A percentile compares a stretch with the other conserved stretches of the same genome.
Conservation (phyloP, 495 filamentous ascomycete genomes). For the Aspergillus leporis region DNA sequence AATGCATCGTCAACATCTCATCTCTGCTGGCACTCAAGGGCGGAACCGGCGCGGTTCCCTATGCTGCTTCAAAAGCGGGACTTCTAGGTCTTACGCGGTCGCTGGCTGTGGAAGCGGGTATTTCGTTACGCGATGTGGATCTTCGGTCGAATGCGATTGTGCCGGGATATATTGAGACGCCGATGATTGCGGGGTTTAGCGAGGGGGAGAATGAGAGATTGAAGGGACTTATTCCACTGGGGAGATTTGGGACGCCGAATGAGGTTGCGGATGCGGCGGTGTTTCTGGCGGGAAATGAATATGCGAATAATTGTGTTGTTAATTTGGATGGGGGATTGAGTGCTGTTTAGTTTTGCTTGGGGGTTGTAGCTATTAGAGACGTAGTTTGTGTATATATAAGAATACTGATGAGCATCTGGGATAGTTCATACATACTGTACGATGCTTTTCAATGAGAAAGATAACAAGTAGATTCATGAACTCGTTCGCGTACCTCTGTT, state of each 20-base stretch:
- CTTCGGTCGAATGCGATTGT: constrained; percentile 78
- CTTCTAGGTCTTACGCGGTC: constrained; percentile 74
- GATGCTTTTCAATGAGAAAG: neutral
- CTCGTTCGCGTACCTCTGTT: neutral
- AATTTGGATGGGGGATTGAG: constrained; percentile 86
- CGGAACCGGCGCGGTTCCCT: constrained; percentile 65
- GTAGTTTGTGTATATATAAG: neutral
- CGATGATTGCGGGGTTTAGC: constrained; percentile 64
- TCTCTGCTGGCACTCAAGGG: constrained; percentile 67
- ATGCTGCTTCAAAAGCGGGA: constrained; percentile 80
- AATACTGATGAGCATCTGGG: neutral
- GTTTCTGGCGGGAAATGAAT: constrained; percentile 75
- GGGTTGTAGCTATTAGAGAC: neutral
- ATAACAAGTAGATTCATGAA: neutral
- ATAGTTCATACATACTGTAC: neutral
- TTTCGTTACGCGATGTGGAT: constrained; percentile 36
- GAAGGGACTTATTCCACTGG: constrained; percentile 59
- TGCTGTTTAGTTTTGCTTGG: constrained; percentile 46
- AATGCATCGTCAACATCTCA: constrained; percentile 78
- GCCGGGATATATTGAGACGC: constrained; percentile 80
- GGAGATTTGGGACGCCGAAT: constrained; percentile 63
- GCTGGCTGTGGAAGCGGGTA: constrained; percentile 60
- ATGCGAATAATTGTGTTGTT: constrained; percentile 81
- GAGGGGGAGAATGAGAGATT: constrained; percentile 32
- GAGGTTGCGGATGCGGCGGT: constrained; percentile 81